Evolutionary conservation across 148 eudicot species (phyloP).

Genomic region (Rhododendron vialii): DNA sequence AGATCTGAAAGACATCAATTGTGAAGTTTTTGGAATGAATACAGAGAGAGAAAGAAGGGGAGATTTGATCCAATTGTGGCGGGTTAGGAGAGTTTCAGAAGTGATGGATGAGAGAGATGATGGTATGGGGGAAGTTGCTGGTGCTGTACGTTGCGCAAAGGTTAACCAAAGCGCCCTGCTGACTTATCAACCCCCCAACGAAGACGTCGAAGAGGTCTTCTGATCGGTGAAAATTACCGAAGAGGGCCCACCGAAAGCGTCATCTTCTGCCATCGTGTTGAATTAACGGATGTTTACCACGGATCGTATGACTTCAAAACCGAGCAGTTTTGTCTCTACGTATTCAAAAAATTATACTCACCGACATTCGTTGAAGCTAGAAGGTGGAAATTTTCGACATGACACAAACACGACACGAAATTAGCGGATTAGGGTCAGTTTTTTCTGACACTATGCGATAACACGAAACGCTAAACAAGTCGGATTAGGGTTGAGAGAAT

Average conservation of each 20-base stretch:
- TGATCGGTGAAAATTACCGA: background rate
- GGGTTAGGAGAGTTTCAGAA: background rate
- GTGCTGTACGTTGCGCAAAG: background rate
- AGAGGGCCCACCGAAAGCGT: background rate
- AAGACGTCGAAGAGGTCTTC: background rate
- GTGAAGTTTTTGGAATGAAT: background rate
- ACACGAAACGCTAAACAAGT: no score
- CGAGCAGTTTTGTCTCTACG: no score
- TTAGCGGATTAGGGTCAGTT: no score
- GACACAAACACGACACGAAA: no score
- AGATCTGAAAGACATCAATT: background rate
- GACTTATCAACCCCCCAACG: background rate
- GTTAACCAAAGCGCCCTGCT: background rate
- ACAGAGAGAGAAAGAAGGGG: background rate
- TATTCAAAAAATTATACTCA: no score
- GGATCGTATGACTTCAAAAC: no score
- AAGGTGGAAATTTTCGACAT: no score
- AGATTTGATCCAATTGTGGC: background rate
- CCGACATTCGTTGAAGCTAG: no score
- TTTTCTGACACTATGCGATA: no score
- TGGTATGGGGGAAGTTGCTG: background rate
- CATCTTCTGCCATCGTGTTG: background rate
- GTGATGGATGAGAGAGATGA: background rate
- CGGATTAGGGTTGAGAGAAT: no score
- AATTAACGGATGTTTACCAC: background rate